Percentiles rank a stretch among this genome's conserved stretches.
These are phyloP conservation scores for Capronia coronata DNA, from an alignment of 2,329 filamentous ascomycete genomes.

Conservation along the genomic window DNA sequence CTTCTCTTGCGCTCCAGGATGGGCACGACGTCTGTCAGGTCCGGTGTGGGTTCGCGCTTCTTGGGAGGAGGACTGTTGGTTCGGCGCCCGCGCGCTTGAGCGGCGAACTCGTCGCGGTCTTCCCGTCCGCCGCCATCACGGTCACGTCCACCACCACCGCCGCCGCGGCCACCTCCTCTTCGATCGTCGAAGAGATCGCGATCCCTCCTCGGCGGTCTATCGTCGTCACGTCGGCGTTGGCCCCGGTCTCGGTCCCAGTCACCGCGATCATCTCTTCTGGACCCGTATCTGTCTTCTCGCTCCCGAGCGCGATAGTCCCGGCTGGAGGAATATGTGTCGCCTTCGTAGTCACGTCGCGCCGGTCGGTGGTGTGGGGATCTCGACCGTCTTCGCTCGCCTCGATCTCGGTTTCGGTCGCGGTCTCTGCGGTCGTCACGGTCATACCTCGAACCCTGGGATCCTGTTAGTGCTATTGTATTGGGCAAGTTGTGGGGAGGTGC, in stretches of 20 bases:
- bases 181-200: conserved; percentile 59
- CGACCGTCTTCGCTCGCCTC: conserved; percentile 62
- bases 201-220: conserved; percentile 51
- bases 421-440: conserved; percentile 38
- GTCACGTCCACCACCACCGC: conserved; percentile 34
- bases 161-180: conserved; percentile 42
- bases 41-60: conserved; percentile 91
- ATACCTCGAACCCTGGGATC: conserved; percentile 41
- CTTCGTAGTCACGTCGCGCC: conserved; percentile 62
- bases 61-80: conserved; percentile 76
- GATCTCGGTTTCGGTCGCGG: conserved; percentile 39
- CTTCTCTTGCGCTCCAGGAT: conserved; percentile 82
- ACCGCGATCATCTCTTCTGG: conserved; percentile 57
- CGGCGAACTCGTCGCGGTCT: conserved; percentile 46
- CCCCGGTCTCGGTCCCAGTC: conserved; percentile 70
- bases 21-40: conserved; percentile 78
- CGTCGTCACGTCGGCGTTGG: conserved; percentile 58
- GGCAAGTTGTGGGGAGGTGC: not conserved
- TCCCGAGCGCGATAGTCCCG: conserved; percentile 88
- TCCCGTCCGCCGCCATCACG: conserved; percentile 39
- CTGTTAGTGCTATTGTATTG: conserved; percentile 24
- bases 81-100: conserved; percentile 51
- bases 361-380: conserved; percentile 75
- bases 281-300: conserved; percentile 83
- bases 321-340: conserved; percentile 86